Conservation (phyloP, 768 basidiomycete species). For the Kwoniella mangroviensis region DNA sequence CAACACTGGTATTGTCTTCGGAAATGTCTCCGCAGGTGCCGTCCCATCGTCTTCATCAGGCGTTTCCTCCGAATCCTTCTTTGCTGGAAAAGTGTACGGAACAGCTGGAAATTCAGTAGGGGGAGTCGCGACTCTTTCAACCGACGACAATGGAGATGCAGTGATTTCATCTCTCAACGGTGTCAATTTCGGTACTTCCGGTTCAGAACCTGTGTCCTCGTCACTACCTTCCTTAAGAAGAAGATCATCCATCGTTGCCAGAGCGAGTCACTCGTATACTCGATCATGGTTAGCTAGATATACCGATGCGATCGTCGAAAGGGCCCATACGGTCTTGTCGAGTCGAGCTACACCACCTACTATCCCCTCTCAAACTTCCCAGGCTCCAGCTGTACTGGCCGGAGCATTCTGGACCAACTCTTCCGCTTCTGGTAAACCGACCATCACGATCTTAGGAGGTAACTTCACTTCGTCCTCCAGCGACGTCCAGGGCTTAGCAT, state of each 20-base stretch:
- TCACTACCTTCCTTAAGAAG: slow-evolving; percentile 42
- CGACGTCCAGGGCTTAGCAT: slow-evolving; percentile 66
- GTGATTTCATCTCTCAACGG: slow-evolving; percentile 67
- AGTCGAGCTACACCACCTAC: slow-evolving; percentile 67
- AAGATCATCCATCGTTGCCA: slow-evolving; percentile 10
- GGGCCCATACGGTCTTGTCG: slow-evolving; percentile 43
- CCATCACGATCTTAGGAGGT: slow-evolving; percentile 81
- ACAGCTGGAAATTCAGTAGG: slow-evolving; percentile 68
- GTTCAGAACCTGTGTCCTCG: slow-evolving; percentile 54
- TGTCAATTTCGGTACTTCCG: slow-evolving; percentile 66
- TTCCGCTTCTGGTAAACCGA: slow-evolving; percentile 63
- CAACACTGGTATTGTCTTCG: slow-evolving; percentile 68
- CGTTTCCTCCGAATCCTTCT: slow-evolving; percentile 68
- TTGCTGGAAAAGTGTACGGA: slow-evolving; percentile 47
- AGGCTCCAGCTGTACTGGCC: slow-evolving; percentile 79
- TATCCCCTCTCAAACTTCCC: slow-evolving; percentile 65
- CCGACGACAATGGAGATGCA: slow-evolving; percentile 62
- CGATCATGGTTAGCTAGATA: slow-evolving; percentile 50
- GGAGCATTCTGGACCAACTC: slow-evolving; percentile 85
- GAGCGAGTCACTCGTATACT: slow-evolving; percentile 21
- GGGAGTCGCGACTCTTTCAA: slow-evolving; percentile 78
- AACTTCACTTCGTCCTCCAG: slow-evolving; percentile 68
- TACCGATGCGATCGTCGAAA: slow-evolving; percentile 46
- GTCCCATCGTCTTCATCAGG: slow-evolving; percentile 33
- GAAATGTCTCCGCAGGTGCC: slow-evolving; percentile 51